Base-by-base conservation (phyloP, 148 eudicot genomes). In the Euryodendron excelsum region DNA sequence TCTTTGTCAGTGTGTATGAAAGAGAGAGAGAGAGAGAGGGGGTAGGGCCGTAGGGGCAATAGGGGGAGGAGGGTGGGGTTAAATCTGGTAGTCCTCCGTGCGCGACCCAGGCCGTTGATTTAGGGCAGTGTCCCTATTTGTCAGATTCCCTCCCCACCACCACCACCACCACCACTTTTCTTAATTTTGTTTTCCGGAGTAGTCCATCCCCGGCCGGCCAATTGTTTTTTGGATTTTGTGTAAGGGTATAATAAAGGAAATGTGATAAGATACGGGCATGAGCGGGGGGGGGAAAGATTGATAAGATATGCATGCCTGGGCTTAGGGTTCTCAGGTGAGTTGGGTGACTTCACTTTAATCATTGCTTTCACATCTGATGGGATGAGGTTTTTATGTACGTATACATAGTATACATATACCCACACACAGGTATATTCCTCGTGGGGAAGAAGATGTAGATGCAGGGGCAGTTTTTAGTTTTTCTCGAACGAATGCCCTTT, bases 291-390 rank as follows among this genome's bases (percentile, higher is more conserved):
- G n/a, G n/a, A 77, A 80, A 84, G 85, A 80, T 58, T 48, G 82
- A 80, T 75, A 78, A 82, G 89, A 87, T 84, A 80, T 80, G 85
- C 65, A 64, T 69, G 66, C 78, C 69, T 45, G 68, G 62, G 37
- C 23, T 21, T 27, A 69, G 81, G 47, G 63, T 75, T n/a, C 76
- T 84, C 48, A 80, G 76, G 68, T 73, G 85, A 82, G 59, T 77
- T 68, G 79, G 77, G 78, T 76, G 66, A 47, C 80, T 61, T 76
- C 74, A 59, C 30, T 74, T 73, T 67, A 77, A 77, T 80, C 76
- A 80, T 83, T 80, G 77, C 71, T 45, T 72, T 77, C 75, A 45
- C 80, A 72, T 79, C 61, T 55, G 14, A 76, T 72, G 28, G 3
- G 34, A 27, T 58, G 34, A n/a, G n/a, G n/a, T n/a, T n/a, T n/a